Percentiles rank a stretch among this genome's conserved stretches.
These are phyloP conservation scores for Lentinula detonsa DNA, from an alignment of 768 basidiomycete genomes.

Conservation along the genomic window DNA sequence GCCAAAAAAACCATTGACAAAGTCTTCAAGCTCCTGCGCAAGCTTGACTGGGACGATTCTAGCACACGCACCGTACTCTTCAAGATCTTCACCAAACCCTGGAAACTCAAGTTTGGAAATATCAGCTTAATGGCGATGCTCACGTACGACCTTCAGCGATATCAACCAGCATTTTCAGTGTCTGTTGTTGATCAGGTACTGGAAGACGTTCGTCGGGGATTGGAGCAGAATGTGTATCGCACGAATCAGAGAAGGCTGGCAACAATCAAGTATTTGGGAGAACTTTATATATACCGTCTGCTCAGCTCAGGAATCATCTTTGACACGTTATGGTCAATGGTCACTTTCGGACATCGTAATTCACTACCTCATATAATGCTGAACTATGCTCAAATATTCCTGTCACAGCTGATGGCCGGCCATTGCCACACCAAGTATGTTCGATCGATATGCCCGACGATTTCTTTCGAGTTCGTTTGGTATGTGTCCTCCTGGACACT, in stretches of 20 bases:
- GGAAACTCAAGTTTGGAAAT: slow-evolving; percentile 94
- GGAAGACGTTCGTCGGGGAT: slow-evolving; percentile 84
- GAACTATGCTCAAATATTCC: slow-evolving; percentile 8
- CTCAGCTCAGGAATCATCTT: slow-evolving; percentile 87
- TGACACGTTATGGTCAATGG: slow-evolving; percentile 89
- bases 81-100: slow-evolving; percentile 94
- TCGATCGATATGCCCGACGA: slow-evolving; percentile 91
- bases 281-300: slow-evolving; percentile 94
- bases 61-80: slow-evolving; percentile 58
- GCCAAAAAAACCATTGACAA: slow-evolving; percentile 94
- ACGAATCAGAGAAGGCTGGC: slow-evolving; percentile 92
- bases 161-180: slow-evolving; percentile 85
- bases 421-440: slow-evolving; percentile 69
- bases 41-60: slow-evolving; percentile 91
- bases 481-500: slow-evolving; percentile 90
- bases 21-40: slow-evolving; percentile 86
- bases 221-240: slow-evolving; percentile 94
- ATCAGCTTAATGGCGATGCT: slow-evolving; percentile 89
- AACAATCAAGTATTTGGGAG: slow-evolving; percentile 91
- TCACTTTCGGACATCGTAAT: slow-evolving; percentile 95
- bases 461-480: slow-evolving; percentile 88
- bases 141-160: slow-evolving; percentile 90
- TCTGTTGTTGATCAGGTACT: slow-evolving; percentile 90
- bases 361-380: slow-evolving; percentile 13
- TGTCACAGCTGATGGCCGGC: slow-evolving; percentile 76